Percentiles rank a stretch among this genome's conserved stretches.
These are phyloP conservation scores for Skeletonema marinoi DNA, from an alignment of 108 stramenopile species.

Conservation along the genomic window DNA sequence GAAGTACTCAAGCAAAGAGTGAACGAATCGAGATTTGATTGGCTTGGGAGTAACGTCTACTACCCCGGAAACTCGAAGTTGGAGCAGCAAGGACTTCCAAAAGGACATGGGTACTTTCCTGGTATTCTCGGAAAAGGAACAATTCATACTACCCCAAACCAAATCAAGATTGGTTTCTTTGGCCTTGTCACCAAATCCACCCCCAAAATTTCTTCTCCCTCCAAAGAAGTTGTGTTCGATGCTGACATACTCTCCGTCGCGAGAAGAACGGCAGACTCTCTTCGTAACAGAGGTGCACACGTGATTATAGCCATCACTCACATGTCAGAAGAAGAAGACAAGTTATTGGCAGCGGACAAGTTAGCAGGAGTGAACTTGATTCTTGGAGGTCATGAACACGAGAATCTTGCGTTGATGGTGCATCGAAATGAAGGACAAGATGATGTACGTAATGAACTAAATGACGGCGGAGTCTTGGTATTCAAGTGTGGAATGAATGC, in stretches of 20 bases:
- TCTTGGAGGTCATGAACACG: constrained; percentile 49
- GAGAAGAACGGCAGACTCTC: not conserved
- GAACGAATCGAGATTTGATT: constrained; percentile 20
- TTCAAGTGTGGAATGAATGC: constrained; percentile 53
- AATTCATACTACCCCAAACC: constrained; percentile 6
- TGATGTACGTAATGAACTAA: constrained; percentile 2
- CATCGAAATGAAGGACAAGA: constrained; percentile 25
- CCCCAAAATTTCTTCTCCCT: constrained; percentile 31
- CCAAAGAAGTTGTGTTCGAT: constrained; percentile 24
- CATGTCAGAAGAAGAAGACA: constrained; percentile 44
- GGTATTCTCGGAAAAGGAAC: constrained; percentile 32
- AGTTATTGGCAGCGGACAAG: constrained; percentile 23
- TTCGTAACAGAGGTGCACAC: constrained; percentile 28
- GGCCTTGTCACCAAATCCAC: constrained; percentile 41
- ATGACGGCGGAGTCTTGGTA: constrained; percentile 36
- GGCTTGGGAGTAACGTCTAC: constrained; percentile 50
- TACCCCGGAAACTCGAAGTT: constrained; percentile 2
- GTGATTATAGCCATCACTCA: constrained; percentile 47
- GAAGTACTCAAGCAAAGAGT: constrained; percentile 35
- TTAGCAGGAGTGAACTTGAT: constrained; percentile 38
- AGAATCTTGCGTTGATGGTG: constrained; percentile 36
- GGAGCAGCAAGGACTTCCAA: not conserved
- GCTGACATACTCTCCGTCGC: constrained; percentile 25
- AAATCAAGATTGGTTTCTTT: constrained; percentile 44
- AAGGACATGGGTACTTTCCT: constrained; percentile 21